Evolutionary conservation across 2,329 filamentous ascomycete genomes (phyloP).

Genomic region (Sphaerulina vaccinii): DNA sequence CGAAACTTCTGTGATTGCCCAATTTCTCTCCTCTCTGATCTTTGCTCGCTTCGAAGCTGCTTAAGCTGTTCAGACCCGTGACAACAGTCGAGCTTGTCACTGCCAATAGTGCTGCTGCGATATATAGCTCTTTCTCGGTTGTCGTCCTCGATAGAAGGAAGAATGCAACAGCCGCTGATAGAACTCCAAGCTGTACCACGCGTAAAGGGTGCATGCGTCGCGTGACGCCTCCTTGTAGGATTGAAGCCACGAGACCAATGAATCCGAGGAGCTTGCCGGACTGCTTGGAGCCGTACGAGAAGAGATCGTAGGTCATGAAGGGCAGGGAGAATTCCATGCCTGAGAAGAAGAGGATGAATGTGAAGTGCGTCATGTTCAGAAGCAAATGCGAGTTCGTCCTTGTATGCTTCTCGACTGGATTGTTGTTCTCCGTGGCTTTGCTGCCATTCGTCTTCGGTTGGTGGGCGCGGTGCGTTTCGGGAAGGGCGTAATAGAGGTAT

Average conservation of each 20-base stretch:
- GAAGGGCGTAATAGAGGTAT: slow-evolving; percentile 80
- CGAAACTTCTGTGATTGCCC: slow-evolving; percentile 75
- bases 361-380: slow-evolving; percentile 81
- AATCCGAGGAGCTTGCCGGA: slow-evolving; percentile 86
- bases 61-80: slow-evolving; percentile 85
- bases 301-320: slow-evolving; percentile 96
- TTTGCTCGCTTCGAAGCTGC: slow-evolving; percentile 80
- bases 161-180: slow-evolving; percentile 76
- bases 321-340: slow-evolving; percentile 97
- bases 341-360: slow-evolving; percentile 94
- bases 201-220: slow-evolving; percentile 77
- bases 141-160: slow-evolving; percentile 70
- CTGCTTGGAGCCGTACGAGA: slow-evolving; percentile 73
- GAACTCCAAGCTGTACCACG: slow-evolving; percentile 75
- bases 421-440: slow-evolving; percentile 28
- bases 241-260: slow-evolving; percentile 83
- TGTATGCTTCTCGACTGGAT: slow-evolving; percentile 33
- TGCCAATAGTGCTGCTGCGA: slow-evolving; percentile 78
- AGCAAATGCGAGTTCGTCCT: slow-evolving; percentile 80
- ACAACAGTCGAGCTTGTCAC: slow-evolving; percentile 93
- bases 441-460: slow-evolving; percentile 18
- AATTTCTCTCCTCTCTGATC: slow-evolving; percentile 82
- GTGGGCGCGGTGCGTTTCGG: slow-evolving; percentile 69
- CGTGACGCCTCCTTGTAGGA: slow-evolving; percentile 92
- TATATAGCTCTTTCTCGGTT: slow-evolving; percentile 70